Evolutionary conservation across 495 filamentous ascomycete genomes (phyloP).

Genomic region (Penicillium egyptiacum): DNA sequence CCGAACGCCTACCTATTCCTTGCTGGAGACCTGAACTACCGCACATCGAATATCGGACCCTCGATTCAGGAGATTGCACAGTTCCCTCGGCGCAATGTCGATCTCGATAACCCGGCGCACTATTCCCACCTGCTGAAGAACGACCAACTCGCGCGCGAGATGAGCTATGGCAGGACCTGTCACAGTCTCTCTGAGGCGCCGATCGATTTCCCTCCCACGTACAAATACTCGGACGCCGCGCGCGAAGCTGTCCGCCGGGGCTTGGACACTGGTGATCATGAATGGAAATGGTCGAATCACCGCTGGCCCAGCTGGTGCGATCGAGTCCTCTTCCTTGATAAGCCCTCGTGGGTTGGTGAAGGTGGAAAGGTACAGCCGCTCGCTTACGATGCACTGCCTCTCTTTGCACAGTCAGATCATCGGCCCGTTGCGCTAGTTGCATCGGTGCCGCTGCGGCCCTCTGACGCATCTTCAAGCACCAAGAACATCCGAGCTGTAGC

Average conservation of each 20-base stretch:
- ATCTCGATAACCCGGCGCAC: conserved; percentile 49
- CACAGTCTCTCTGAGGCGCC: conserved; percentile 74
- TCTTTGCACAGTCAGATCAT: conserved; percentile 80
- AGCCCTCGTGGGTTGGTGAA: conserved; percentile 49
- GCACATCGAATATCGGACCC: conserved; percentile 66
- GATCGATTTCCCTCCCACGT: conserved; percentile 85
- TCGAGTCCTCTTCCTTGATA: conserved; percentile 75
- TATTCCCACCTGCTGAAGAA: conserved; percentile 61
- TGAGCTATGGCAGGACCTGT: conserved; percentile 59
- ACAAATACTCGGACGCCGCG: conserved; percentile 67
- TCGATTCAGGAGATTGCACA: conserved; percentile 44
- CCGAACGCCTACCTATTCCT: conserved; percentile 78
- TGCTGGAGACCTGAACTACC: conserved; percentile 93
- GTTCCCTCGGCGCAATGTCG: conserved; percentile 61
- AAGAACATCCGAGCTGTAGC: conserved; percentile 32
- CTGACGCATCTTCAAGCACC: conserved; percentile 18
- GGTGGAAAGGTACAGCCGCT: conserved; percentile 44
- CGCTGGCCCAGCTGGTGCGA: conserved; percentile 96
- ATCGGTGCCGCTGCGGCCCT: conserved; percentile 51
- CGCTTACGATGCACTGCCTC: conserved; percentile 70
- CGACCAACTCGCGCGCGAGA: conserved; percentile 79
- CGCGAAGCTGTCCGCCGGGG: conserved; percentile 35
- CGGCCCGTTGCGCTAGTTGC: conserved; percentile 72
- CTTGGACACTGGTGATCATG: conserved; percentile 36
- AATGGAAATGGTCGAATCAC: conserved; percentile 74